These are phyloP conservation scores for Caryopteris hybrid DNA, from an alignment of 305 asterid species.

Conservation along the genomic window DNA sequence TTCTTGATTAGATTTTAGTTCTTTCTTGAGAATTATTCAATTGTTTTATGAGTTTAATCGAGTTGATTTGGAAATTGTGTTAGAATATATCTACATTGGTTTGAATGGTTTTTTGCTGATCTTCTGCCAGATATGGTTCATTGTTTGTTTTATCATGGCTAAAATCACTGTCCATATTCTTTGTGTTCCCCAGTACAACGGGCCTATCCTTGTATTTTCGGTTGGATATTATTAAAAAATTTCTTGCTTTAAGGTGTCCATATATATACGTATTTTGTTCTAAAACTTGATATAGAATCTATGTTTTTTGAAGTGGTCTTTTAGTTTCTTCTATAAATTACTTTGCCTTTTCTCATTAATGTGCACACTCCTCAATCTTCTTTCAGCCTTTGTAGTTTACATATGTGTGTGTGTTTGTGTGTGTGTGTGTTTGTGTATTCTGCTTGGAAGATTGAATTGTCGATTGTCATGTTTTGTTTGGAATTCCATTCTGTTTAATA, in stretches of 20 bases:
- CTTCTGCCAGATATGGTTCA: constrained; percentile 19
- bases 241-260: background rate
- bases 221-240: background rate
- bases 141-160: constrained; percentile 21
- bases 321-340: background rate
- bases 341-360: too few species aligned
- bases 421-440: background rate
- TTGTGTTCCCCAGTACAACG: background rate
- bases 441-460: background rate
- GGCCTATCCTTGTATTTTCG: background rate
- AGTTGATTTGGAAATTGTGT: background rate
- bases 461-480: background rate
- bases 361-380: too few species aligned
- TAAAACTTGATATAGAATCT: background rate
- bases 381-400: too few species aligned
- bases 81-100: constrained; percentile 16
- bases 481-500: constrained; percentile 18
- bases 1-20: background rate
- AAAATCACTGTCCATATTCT: constrained; percentile 14
- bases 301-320: background rate
- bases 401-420: too few species aligned
- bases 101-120: constrained; percentile 2
- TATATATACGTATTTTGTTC: background rate
- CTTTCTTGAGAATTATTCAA: constrained; percentile 3
- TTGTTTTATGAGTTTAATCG: background rate